phyloP scores from a whole-genome alignment of 495 filamentous ascomycete genomes.

The Hypoxylon trugodes region DNA sequence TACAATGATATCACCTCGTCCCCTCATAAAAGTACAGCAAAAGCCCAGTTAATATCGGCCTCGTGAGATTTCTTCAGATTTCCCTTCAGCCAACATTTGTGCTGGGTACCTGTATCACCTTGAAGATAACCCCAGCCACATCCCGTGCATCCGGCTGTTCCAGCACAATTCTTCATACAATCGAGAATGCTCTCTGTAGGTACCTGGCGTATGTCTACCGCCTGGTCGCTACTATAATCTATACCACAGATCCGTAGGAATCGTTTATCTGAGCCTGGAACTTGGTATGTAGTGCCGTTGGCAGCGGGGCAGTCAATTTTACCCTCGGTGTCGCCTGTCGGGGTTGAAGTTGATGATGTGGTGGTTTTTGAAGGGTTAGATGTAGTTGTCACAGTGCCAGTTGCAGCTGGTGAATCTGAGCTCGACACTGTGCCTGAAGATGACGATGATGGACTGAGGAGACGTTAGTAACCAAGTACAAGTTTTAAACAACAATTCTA shows the following conservation, averaged over 20 bases:
- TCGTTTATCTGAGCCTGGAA: conserved; percentile 50
- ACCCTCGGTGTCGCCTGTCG: conserved; percentile 27
- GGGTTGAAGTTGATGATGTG: conserved; percentile 17
- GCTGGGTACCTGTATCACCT: conserved; percentile 47
- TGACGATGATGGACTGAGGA: conserved; percentile 11
- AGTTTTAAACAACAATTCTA: neutral
- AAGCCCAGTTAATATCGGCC: conserved; percentile 50
- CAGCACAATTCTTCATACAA: conserved; percentile 57
- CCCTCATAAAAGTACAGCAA: conserved; percentile 48
- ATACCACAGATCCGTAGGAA: conserved; percentile 57
- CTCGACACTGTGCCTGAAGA: neutral
- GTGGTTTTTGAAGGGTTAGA: conserved; percentile 24
- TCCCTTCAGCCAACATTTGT: conserved; percentile 57
- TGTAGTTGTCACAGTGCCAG: conserved; percentile 8
- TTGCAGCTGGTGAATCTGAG: conserved; percentile 3
- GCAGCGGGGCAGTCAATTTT: conserved; percentile 50
- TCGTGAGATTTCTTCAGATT: conserved; percentile 46
- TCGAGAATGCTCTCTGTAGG: conserved; percentile 50
- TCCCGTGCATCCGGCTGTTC: conserved; percentile 50
- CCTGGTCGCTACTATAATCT: conserved; percentile 51
- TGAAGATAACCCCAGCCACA: conserved; percentile 53
- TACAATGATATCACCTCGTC: neutral
- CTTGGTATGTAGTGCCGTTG: conserved; percentile 55
- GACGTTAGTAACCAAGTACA: neutral
- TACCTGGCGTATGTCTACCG: conserved; percentile 49